Evolutionary conservation across 768 basidiomycete species (phyloP), one percentile per base, ranked within the genome.

Genomic region (Panaeolus cyanescens): DNA sequence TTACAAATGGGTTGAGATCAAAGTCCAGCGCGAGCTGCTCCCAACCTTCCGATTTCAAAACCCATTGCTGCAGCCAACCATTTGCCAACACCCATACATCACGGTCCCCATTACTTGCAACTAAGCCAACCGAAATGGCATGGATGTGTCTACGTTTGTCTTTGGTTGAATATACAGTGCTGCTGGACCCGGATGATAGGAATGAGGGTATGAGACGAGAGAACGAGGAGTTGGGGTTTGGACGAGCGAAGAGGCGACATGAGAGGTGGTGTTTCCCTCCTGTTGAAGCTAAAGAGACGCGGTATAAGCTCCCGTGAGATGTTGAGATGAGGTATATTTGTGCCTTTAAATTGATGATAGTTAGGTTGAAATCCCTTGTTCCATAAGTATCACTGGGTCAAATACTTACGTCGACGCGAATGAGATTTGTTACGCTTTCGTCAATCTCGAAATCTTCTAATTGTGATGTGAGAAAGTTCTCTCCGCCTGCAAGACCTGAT

Each of bases 401-500:
- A 42, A 20, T 13, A 71, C 88, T 71, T 69, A 90, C 87, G 68
- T 90, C 84, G 37, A 83, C 79, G 32, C 90, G 84, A 58, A 84
- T 77, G n/a, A 93, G 71, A 64, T 84, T 87, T 3, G 89, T 90
- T 13, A 90, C 80, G 53, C 78, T 77, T 69, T 93, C 91, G 1
- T 81, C 83, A 4, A 77, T 64, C 30, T 75, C 75, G 50, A 92
- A 72, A 30, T 80, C 77, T 20, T 80, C 77, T 55, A 91, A 65
- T 9, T 79, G 66, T 4, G 80, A 75, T 28, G 82, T 80, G 9
- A 80, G 80, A 68, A 80, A 90, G 62, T 86, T 85, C 34, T 90
- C 84, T 8, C 91, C 92, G 12, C 92, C 92, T 2, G 92, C 90
- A 13, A 94, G 83, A 15, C 92, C 92, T 61, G 89, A 91, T 4